Conservation (phyloP, 768 basidiomycete genomes). For the Russula sp. region DNA sequence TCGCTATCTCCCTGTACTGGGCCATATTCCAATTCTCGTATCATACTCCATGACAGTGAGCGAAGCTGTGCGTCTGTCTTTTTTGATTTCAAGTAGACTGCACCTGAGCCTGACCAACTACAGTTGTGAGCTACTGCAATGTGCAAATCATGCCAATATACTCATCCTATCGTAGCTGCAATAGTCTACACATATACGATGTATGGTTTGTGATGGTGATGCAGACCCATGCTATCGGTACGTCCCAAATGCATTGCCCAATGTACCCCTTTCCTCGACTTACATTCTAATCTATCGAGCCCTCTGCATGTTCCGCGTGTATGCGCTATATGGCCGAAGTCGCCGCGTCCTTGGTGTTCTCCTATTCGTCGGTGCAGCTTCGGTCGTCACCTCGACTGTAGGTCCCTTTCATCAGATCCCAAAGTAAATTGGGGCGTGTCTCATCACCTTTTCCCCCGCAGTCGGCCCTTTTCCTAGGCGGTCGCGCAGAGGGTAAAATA, state of each 20-base stretch:
- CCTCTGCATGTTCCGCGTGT: slow-evolving; percentile 4
- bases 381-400: background rate
- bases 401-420: background rate
- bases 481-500: background rate
- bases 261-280: too few relatives aligned
- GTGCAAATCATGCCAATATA: background rate
- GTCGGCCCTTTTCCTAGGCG: background rate
- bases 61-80: background rate
- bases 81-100: background rate
- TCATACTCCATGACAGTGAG: slow-evolving; percentile 18
- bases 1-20: slow-evolving; percentile 41
- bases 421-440: background rate
- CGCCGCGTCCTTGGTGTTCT: background rate
- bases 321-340: slow-evolving; percentile 8
- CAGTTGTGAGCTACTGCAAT: slow-evolving; percentile 3
- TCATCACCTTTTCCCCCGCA: background rate
- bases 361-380: background rate
- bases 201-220: background rate
- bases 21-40: slow-evolving; percentile 24
- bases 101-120: background rate
- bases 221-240: slow-evolving; percentile 3
- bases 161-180: background rate
- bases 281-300: background rate
- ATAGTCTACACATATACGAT: background rate
- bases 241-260: too few relatives aligned